Base-by-base conservation (phyloP, 805 yeast species). In the Zygotorulaspora chibaensis region DNA sequence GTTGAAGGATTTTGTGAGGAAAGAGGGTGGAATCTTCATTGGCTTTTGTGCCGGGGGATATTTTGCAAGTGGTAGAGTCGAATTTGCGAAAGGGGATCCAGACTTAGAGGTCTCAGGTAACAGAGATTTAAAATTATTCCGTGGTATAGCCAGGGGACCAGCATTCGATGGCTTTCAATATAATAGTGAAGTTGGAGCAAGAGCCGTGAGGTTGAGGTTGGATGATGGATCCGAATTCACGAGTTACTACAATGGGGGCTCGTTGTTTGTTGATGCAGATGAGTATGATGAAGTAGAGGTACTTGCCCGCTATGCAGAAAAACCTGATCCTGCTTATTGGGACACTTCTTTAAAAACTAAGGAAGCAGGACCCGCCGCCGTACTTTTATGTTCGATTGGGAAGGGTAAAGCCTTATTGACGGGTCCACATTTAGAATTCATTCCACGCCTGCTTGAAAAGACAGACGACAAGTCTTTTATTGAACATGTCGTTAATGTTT, bases 1-100 rank as follows among this genome's bases (percentile, higher is more conserved):
- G 8, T 69, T 72, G 31, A 86, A 88, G 50, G 63, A 68, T 23
- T 78, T 78, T 40, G 88, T 74, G 54, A 88, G 88, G 1, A 71
- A 80, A 26, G 71, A 72, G 44, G 99, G 98, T 26, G 99, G 99
- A 1, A 70, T 72, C 40, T 88, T 71, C 58, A 64, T 91, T 16
- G 99, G 99, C 0, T 79, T 93, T 52, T 93, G 99, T 67, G 93
- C 99, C 8, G 99, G 99, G 35, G 98, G 86, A 0, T 93, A 93
- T 66, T 93, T 79, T 59, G 91, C 83, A 1, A 75, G 90, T 10
- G 65, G 75, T 0, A 66, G 83, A 34, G 82, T 86, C 53, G 97
- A 91, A 59, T 93, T 93, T 62, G 96, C 87, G 55, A 82, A 77
- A 26, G 95, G 93, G 2, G 70, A 79, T 54, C 76, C 79, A 0